phyloP scores from a whole-genome alignment of 2,329 filamentous ascomycete species.

The Biscogniauxia mediterranea region DNA sequence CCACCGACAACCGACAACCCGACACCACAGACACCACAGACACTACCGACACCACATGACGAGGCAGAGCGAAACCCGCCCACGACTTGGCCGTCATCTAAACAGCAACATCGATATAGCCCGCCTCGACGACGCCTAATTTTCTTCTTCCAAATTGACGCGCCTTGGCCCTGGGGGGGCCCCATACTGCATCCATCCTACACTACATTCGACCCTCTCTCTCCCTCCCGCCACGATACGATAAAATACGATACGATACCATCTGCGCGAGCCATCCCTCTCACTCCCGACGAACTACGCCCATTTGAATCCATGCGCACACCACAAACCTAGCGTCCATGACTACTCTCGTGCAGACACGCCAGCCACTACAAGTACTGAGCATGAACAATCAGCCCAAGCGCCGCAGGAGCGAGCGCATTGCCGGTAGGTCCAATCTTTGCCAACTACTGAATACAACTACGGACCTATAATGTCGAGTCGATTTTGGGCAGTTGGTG shows the following conservation, averaged over 20 bases:
- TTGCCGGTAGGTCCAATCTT: constrained; percentile 51
- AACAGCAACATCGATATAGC: constrained; percentile 14
- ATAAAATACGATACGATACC: background rate
- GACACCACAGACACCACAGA: too few relatives aligned
- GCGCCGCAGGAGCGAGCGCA: constrained; percentile 62
- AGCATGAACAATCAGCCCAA: constrained; percentile 66
- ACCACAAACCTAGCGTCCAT: constrained; percentile 53
- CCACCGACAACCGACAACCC: constrained; percentile 19
- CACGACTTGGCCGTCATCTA: constrained; percentile 4
- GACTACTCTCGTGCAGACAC: constrained; percentile 66
- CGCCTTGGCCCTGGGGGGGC: background rate
- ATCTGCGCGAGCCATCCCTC: constrained; percentile 1
- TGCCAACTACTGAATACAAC: background rate
- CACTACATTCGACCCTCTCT: too few relatives aligned
- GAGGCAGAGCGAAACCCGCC: too few relatives aligned
- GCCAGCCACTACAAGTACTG: constrained; percentile 63
- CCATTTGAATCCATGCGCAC: constrained; percentile 24
- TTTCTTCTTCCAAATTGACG: background rate
- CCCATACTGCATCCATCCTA: too few relatives aligned
- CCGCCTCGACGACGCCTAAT: background rate
- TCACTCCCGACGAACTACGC: constrained; percentile 5
- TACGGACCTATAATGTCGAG: constrained; percentile 9
- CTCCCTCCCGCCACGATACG: background rate
- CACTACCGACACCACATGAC: too few relatives aligned
- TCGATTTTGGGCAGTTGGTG: background rate